Evolutionary conservation across 148 eudicot species (phyloP).

Genomic region (Camellia japonica): DNA sequence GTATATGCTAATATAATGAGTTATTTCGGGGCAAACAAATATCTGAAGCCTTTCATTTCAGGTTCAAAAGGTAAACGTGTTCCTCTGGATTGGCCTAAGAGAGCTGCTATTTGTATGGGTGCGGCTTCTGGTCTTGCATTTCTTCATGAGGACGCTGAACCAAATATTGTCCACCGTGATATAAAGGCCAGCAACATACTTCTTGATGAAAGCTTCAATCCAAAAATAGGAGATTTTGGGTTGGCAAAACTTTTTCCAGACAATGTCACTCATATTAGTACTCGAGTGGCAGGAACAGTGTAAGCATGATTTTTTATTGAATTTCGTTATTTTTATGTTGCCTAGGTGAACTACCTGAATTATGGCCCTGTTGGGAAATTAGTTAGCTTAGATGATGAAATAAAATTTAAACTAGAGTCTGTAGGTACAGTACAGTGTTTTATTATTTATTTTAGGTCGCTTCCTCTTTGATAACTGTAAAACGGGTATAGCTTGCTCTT

Average conservation of each 20-base stretch:
- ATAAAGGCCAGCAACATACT: constrained; percentile 31
- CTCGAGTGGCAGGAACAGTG: constrained; percentile 20
- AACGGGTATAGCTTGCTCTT: neutral
- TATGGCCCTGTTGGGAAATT: neutral
- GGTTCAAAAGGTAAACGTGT: constrained; percentile 6
- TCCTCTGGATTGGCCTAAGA: constrained; percentile 22
- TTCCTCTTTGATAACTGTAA: neutral
- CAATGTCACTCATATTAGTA: constrained; percentile 15
- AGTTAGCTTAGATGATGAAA: neutral
- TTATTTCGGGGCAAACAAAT: neutral
- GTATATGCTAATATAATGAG: neutral
- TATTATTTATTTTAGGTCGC: neutral
- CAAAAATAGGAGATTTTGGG: constrained; percentile 31
- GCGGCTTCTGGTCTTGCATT: constrained; percentile 36
- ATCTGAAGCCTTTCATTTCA: constrained; percentile 8
- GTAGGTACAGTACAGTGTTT: neutral
- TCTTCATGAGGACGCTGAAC: constrained; percentile 28
- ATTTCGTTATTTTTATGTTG: neutral
- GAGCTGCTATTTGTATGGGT: constrained; percentile 34
- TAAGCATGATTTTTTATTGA: constrained; percentile 1
- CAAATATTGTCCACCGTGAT: constrained; percentile 27
- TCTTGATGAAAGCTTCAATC: constrained; percentile 28
- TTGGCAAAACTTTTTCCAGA: constrained; percentile 22
- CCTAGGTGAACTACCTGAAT: neutral
- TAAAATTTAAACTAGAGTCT: neutral